Evolutionary conservation across 129 eudicot species (phyloP), one percentile per base, ranked within the genome.

Genomic region (Kitagawia praeruptora): DNA sequence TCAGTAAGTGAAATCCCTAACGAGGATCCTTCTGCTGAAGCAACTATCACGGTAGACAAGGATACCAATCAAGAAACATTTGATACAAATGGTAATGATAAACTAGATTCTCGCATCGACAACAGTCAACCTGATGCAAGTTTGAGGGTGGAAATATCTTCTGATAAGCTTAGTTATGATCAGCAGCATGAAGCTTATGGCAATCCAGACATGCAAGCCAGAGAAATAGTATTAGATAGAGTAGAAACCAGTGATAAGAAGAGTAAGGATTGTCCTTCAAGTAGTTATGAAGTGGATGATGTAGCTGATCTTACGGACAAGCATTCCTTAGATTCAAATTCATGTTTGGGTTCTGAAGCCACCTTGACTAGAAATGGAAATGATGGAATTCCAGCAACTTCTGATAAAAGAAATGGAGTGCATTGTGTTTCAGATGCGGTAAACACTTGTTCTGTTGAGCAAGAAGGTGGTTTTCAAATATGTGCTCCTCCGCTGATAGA

Each of bases 281-380:
- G 39, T 72, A 78, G 77, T 70, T 76, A 74, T 79, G 42, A 78
- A 66, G 79, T 74, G 37, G 86, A 85, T 61, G 69, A 49, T 45
- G 71, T 83, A 42, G 87, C 85, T 77, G 85, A 83, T 79, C 28
- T 85, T 83, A 80, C 56, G 69, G 89, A 73, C 21, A 37, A 42
- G 1, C 73, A 56, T 70, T 19, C 78, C 44, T 48, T 77, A 21
- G 81, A 81, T 79, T 74, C 91, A 16, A 85, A 49, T 80, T 21
- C 40, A 77, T 83, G 73, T 81, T 79, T 84, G 48, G 89, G 46
- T 73, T 31, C 70, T 70, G 90, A 84, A 85, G 69, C 79, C 84
- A 75, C 82, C 75, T 49, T 79, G 56, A 72, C 88, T 79, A 61
- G 71, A 70, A 71, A 80, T 64, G 86, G 80, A 42, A 80, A 81